Evolutionary conservation across 805 yeast genomes (phyloP), one percentile per base, ranked within the genome.

Genomic region (Diddensiella transvaalensis): DNA sequence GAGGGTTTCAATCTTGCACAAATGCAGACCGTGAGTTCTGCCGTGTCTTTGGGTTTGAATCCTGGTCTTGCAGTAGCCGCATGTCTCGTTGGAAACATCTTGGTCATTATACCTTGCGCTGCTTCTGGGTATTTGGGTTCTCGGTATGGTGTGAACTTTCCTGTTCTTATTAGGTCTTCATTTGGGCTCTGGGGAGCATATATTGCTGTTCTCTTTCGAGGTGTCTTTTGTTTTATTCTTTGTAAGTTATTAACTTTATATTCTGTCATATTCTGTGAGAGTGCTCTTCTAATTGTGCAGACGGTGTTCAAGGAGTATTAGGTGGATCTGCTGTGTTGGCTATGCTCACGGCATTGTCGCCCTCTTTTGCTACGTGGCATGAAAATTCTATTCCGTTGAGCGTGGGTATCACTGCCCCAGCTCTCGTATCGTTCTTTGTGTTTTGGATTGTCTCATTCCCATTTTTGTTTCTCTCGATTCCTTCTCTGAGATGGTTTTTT

Each of bases 401-500:
- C 45, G 59, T 63, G 6, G 68, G 67, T 46, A 61, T 69, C 49
- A 66, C 75, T 22, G 72, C 76, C 2, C 72, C 67, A 53, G 58
- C 53, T 37, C 69, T 73, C 50, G 61, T 73, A 53, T 54, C 68
- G 10, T 71, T 73, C 54, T 71, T 70, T 56, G 65, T 73, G 22
- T 72, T 73, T 57, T 73, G 76, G 76, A 55, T 73, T 38, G 64
- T 66, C 46, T 67, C 73, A 19, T 66, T 73, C 49, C 77, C 77
- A 3, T 68, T 70, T 53, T 60, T 73, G 50, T 72, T 73, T 72
- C 68, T 73, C 44, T 72, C 71, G 18, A 75, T 75, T 26, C 75
- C 71, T 57, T 64, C 71, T 49, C 63, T 73, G 45, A 69, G 75
- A 59, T 72, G 71, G 60, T 66, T 73, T 55, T 72, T 73, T 60